Percentiles rank a stretch among this genome's conserved stretches.
Conservation (phyloP, 805 yeast species). For the Candida pseudofarinosa region DNA sequence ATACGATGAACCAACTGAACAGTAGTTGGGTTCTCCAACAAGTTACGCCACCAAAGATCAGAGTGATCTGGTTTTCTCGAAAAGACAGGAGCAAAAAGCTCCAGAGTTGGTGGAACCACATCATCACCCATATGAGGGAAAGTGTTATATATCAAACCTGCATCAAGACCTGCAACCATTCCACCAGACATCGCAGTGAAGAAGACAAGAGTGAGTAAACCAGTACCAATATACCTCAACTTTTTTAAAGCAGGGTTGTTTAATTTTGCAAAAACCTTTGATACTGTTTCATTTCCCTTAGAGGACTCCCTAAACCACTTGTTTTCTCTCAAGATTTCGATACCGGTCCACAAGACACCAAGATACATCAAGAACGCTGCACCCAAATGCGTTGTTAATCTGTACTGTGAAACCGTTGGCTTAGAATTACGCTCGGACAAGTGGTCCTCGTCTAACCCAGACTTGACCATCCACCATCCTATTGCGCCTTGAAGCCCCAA, state of each 20-base stretch:
- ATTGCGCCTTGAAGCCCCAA: slow-evolving; percentile 92
- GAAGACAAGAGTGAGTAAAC: slow-evolving; percentile 66
- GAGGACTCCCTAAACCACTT: slow-evolving; percentile 50
- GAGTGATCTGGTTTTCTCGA: slow-evolving; percentile 63
- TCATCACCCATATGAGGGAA: slow-evolving; percentile 96
- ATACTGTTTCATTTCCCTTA: slow-evolving; percentile 52
- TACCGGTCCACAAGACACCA: slow-evolving; percentile 88
- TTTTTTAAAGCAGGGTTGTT: slow-evolving; percentile 56
- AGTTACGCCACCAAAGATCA: slow-evolving; percentile 86
- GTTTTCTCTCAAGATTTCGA: slow-evolving; percentile 72
- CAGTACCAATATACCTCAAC: slow-evolving; percentile 53
- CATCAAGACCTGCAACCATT: slow-evolving; percentile 96
- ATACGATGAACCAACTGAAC: slow-evolving; percentile 91
- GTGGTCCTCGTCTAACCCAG: slow-evolving; percentile 83
- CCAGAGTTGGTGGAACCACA: slow-evolving; percentile 69
- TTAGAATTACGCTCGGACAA: slow-evolving; percentile 77
- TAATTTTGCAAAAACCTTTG: slow-evolving; percentile 52
- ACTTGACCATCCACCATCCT: slow-evolving; percentile 99
- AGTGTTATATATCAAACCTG: slow-evolving; percentile 92
- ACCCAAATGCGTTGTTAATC: slow-evolving; percentile 90
- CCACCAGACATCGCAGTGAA: slow-evolving; percentile 96
- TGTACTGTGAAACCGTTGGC: slow-evolving; percentile 96
- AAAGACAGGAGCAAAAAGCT: slow-evolving; percentile 70
- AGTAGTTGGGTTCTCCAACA: slow-evolving; percentile 92
- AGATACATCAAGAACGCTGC: slow-evolving; percentile 86